Evolutionary conservation across 129 eudicot species (phyloP).

Genomic region (Helianthus tuberosus): DNA sequence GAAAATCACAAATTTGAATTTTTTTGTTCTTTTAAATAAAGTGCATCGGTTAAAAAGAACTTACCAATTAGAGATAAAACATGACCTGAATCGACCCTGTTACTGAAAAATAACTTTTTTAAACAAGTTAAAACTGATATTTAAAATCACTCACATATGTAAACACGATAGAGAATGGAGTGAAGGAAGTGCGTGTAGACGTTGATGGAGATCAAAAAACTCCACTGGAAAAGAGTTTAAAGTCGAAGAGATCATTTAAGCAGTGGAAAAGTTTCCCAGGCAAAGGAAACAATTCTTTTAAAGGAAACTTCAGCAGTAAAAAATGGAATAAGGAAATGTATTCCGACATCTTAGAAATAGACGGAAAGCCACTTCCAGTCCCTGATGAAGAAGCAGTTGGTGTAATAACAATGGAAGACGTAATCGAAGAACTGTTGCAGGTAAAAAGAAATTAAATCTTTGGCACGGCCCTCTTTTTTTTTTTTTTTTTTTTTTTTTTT

Average conservation of each 20-base stretch:
- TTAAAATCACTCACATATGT: neutral
- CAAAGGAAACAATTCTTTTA: slow-evolving; percentile 59
- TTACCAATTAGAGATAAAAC: neutral
- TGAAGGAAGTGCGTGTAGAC: slow-evolving; percentile 65
- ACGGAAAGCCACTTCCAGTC: slow-evolving; percentile 68
- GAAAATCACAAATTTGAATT: neutral
- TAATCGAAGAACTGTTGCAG: slow-evolving; percentile 90
- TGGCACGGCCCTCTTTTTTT: neutral
- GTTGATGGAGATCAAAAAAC: slow-evolving; percentile 54
- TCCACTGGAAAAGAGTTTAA: slow-evolving; percentile 46
- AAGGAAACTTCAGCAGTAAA: slow-evolving; percentile 58
- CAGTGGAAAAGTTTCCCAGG: slow-evolving; percentile 92
- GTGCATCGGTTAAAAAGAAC: no score
- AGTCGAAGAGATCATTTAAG: slow-evolving; percentile 57
- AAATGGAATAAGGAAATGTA: slow-evolving; percentile 79
- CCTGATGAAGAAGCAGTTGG: slow-evolving; percentile 92
- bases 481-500: neutral
- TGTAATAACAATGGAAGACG: slow-evolving; percentile 91
- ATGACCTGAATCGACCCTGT: neutral
- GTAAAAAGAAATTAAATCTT: slow-evolving; percentile 31
- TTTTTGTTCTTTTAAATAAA: no score
- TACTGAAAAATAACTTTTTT: neutral
- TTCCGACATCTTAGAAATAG: slow-evolving; percentile 71
- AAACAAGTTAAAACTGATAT: neutral
- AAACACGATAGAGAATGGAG: slow-evolving; percentile 23